Percentiles rank a stretch among this genome's conserved stretches.
phyloP scores from a whole-genome alignment of 208 protist species.

The Phytomonas francai region DNA sequence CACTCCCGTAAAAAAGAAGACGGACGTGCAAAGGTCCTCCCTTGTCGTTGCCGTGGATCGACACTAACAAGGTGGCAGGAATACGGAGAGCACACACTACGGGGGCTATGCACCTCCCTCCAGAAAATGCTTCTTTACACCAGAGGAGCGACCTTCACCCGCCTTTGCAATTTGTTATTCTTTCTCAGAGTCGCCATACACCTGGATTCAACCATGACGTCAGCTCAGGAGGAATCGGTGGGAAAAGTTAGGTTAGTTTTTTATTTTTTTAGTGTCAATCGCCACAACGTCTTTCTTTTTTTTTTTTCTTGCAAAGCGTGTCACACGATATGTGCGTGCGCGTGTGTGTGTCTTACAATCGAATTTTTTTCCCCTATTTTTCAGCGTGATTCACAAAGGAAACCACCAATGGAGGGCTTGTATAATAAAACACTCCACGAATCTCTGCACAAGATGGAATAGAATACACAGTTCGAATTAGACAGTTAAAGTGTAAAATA shows the following conservation, averaged over 20 bases:
- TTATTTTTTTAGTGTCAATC: background rate
- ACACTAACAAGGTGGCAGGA: too few relatives aligned
- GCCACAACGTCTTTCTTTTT: too few relatives aligned
- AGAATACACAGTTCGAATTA: background rate
- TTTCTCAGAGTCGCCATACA: background rate
- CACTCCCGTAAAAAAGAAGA: slow-evolving; percentile 23
- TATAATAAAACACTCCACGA: background rate
- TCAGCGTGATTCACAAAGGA: background rate
- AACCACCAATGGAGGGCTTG: background rate
- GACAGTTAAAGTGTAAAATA: background rate
- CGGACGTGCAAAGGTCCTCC: slow-evolving; percentile 14
- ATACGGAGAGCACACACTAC: too few relatives aligned
- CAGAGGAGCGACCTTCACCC: too few relatives aligned
- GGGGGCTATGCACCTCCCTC: too few relatives aligned
- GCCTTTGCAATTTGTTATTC: too few relatives aligned
- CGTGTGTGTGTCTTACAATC: too few relatives aligned
- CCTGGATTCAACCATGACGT: background rate
- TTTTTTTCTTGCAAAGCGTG: background rate
- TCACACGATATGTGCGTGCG: background rate
- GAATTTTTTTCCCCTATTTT: too few relatives aligned
- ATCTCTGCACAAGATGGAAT: background rate
- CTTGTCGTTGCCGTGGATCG: background rate
- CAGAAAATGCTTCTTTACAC: too few relatives aligned
- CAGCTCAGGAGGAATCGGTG: background rate
- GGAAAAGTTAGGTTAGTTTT: background rate